Base-by-base conservation (phyloP, 345 rosid species). In the Rhizophora apiculata region DNA sequence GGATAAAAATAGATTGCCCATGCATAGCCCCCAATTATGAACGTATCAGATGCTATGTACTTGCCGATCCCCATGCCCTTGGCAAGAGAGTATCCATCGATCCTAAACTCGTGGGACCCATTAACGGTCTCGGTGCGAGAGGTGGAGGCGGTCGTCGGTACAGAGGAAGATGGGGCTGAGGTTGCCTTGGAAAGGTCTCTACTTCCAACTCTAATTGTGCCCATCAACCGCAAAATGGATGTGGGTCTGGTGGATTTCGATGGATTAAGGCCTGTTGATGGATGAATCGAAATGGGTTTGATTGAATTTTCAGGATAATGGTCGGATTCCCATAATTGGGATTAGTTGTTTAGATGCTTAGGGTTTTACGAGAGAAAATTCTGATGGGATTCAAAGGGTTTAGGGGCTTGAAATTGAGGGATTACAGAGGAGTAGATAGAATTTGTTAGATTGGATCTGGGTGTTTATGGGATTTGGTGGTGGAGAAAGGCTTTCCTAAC, bases 1-100 rank as follows among this genome's bases (percentile, higher is more conserved):
- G 95, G 92, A 61, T 89, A 89, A 65, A 89, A 89, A 68, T 87
- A 89, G 70, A 89, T 77, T 39, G 92, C 95, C 95, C 92, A 87
- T 59, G 79, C 74, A 67, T 81, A 89, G 2, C 95, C 92, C 22
- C 95, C 95, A 18, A 89, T 85, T 65, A 79, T 61, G 72, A 89
- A 87, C 24, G 84, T 87, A 5, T 85, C 88, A 9, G 92, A 87
- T 1, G 87, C 84, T 64, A 76, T 68, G 76, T 87, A 89, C 69
- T 87, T 87, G 43, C 88, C 92, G 65, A 82, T 66, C 61, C 95
- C 96, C 53, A 84, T 63, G 64, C 96, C 96, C 74, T 87, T 89
- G 26, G 90, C 80, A 3, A 85, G 77, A 27, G 92, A 84, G 70
- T 87, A 89, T 8, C 90, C 96, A 6, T 75, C 75, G 60, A 89